Percentiles rank a stretch among this genome's conserved stretches.
Evolutionary conservation across 225 moss, liverwort and hornwort genomes (phyloP).

Genomic region (Anthoceros angustus): DNA sequence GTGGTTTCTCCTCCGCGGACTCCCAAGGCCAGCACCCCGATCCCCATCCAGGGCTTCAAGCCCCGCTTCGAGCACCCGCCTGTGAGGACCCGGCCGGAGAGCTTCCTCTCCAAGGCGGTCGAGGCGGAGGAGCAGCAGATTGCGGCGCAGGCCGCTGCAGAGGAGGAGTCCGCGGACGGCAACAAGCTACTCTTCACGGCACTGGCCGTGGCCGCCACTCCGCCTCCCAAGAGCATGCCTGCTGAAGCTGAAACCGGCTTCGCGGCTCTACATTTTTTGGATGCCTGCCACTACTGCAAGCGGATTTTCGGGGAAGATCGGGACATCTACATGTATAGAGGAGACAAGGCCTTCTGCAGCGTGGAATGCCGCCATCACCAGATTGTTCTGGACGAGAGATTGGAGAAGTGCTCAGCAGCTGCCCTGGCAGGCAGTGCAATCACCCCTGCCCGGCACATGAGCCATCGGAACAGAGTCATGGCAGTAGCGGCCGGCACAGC

Average conservation of each 20-base stretch:
- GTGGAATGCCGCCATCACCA: slow-evolving; percentile 73
- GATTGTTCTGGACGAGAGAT: slow-evolving; percentile 60
- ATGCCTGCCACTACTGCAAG: slow-evolving; percentile 71
- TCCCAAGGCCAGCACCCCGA: slow-evolving; percentile 15
- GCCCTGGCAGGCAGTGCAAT: slow-evolving; percentile 28
- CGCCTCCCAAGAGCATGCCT: background rate
- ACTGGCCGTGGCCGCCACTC: background rate
- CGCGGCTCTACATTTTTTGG: slow-evolving; percentile 52
- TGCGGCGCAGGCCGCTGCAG: background rate
- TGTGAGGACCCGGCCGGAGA: slow-evolving; percentile 10
- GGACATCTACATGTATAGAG: slow-evolving; percentile 91
- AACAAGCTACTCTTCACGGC: background rate
- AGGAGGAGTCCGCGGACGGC: background rate
- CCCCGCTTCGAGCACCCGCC: slow-evolving; percentile 11
- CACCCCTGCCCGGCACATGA: slow-evolving; percentile 15
- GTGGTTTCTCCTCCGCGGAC: slow-evolving; percentile 13
- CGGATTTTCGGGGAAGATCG: slow-evolving; percentile 56
- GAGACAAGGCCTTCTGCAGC: slow-evolving; percentile 83
- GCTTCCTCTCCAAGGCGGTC: background rate
- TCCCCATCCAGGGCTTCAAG: slow-evolving; percentile 12
- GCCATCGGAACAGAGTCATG: slow-evolving; percentile 31
- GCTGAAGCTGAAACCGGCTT: background rate
- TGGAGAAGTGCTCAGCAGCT: slow-evolving; percentile 48
- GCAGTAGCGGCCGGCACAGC: slow-evolving; percentile 34
- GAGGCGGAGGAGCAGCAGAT: background rate